Evolutionary conservation across 2,329 filamentous ascomycete species (phyloP), one percentile per base, ranked within the genome.

Genomic region (Westerdykella aurantiaca): DNA sequence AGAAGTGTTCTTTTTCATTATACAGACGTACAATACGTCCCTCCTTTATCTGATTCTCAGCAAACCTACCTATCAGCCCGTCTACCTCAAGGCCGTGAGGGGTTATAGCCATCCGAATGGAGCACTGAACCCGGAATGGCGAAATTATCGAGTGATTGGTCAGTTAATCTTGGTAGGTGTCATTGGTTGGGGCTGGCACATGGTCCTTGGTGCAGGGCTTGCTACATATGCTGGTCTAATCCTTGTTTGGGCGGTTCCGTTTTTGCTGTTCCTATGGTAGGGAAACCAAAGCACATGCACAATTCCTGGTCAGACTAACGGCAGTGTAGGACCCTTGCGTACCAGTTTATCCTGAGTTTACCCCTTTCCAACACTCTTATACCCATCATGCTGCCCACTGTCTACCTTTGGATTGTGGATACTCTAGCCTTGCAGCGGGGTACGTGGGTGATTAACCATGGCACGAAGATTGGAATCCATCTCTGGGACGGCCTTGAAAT

Each of bases 1-100:
- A 56, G 85, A 88, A 60, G 66, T 88, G 4, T 88, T 88, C 67
- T 88, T 88, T 73, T 88, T 88, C 61, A 67, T 86, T 16, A 78
- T 88, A 18, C 85, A 88, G 66, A 88, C 85, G 1, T 88, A 86
- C 64, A 85, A 80, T 56, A 86, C 84, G 0, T 76, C 79, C 0
- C 66, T 87, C 39, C 60, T 88, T 7, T 88, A 88, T 56, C 72
- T 86, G 9, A 65, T 87, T 1, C 62, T 83, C 16, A 86, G 76
- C 65, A 86, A 85, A 60, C 73, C 80, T 1, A 72, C 75, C 10
- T 70, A 85, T 6, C 74, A 84, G 44, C 70, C 77, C 2, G 63
- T 65, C 12, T 78, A 78, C 51, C 61, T 83, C 37, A 69, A 68
- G 21, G 66, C 67, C 46, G 69, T 72, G 49, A 59, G 58, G 22